These are phyloP conservation scores for Rhizophora apiculata DNA, from an alignment of 345 rosid species.

Conservation along the genomic window DNA sequence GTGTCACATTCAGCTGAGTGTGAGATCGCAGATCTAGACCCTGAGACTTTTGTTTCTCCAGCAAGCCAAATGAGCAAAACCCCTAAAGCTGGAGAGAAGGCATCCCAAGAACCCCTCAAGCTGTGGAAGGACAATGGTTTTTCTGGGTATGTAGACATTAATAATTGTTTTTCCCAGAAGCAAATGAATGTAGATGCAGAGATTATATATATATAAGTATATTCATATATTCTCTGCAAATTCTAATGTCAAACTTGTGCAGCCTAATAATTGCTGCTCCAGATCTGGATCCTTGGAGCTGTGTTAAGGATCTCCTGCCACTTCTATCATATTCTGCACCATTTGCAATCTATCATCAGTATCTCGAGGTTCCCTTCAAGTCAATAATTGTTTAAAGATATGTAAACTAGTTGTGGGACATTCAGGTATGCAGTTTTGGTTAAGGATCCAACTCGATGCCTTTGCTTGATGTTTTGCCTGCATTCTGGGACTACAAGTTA, in stretches of 20 bases:
- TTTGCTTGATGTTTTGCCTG: no score
- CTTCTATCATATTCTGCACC: constrained; percentile 80
- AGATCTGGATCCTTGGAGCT: constrained; percentile 68
- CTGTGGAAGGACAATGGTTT: constrained; percentile 84
- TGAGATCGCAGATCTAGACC: constrained; percentile 24
- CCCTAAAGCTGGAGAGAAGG: constrained; percentile 69
- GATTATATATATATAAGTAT: no score
- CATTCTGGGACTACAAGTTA: neutral
- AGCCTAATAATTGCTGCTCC: constrained; percentile 87
- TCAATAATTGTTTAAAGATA: neutral
- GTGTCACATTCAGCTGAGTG: constrained; percentile 37
- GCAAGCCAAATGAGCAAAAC: constrained; percentile 42
- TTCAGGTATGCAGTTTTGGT: neutral
- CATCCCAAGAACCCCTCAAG: constrained; percentile 51
- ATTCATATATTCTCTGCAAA: neutral
- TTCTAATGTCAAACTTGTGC: constrained; percentile 27
- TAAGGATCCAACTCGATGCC: no score
- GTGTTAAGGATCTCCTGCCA: constrained; percentile 66
- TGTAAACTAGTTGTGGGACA: neutral
- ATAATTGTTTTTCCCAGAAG: constrained; percentile 3
- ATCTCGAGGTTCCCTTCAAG: constrained; percentile 60
- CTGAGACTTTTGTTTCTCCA: constrained; percentile 24
- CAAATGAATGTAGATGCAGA: neutral
- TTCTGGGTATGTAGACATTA: constrained; percentile 55
- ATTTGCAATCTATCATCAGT: constrained; percentile 86